Percentiles rank a stretch among this genome's conserved stretches.
Conservation (phyloP, 2,329 filamentous ascomycete genomes). For the Fusarium heterosporum region DNA sequence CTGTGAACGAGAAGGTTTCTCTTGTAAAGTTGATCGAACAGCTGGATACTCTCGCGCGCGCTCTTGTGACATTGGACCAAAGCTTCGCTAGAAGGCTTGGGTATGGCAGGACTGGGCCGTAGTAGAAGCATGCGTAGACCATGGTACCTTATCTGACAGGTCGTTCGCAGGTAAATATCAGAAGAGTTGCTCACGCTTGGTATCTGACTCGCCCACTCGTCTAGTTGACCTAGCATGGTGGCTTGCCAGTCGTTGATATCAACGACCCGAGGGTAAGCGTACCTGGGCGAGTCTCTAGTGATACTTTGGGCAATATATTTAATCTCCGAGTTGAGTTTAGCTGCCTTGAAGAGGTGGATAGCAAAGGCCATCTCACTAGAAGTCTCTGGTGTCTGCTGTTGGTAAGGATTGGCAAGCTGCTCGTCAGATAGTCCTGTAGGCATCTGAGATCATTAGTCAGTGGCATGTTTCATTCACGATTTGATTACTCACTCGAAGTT, state of each 20-base stretch:
- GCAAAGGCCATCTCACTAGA: constrained; percentile 53
- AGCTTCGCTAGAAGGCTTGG: constrained; percentile 56
- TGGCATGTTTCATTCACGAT: accelerated
- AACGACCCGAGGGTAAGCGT: constrained; percentile 60
- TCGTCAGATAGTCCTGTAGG: constrained; percentile 45
- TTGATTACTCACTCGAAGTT: constrained; percentile 56
- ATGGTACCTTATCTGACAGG: constrained; percentile 61
- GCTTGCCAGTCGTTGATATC: constrained; percentile 61
- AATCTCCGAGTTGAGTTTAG: constrained; percentile 66
- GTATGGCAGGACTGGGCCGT: constrained; percentile 64
- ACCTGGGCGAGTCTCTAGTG: constrained; percentile 58
- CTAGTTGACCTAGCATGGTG: constrained; percentile 55
- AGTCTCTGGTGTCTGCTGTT: not conserved
- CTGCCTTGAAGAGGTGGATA: constrained; percentile 61
- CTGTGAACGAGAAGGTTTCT: constrained; percentile 59
- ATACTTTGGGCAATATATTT: constrained; percentile 68
- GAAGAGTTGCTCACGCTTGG: constrained; percentile 42
- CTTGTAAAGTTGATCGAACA: constrained; percentile 58
- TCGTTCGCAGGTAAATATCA: constrained; percentile 43
- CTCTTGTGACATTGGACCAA: constrained; percentile 58
- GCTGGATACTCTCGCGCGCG: constrained; percentile 55
- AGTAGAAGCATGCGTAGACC: constrained; percentile 62
- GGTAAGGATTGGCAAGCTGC: constrained; percentile 13
- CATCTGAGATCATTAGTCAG: constrained; percentile 44
- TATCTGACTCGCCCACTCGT: constrained; percentile 55